A percentile compares a stretch with the other conserved stretches of the same genome.
Conservation (phyloP, 2,329 filamentous ascomycete species). For the Fusarium abutilonis region DNA sequence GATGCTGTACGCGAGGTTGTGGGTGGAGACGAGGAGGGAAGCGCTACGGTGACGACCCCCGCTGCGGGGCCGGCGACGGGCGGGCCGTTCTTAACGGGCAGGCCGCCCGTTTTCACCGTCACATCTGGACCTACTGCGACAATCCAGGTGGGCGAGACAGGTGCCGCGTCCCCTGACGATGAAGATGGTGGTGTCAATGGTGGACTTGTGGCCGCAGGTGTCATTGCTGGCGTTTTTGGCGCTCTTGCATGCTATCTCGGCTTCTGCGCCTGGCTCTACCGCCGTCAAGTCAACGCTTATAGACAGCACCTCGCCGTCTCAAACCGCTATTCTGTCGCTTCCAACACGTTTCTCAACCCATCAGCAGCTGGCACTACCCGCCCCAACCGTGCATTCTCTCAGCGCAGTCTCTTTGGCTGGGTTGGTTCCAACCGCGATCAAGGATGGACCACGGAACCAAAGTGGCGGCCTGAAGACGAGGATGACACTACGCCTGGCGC, state of each 20-base stretch:
- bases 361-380: constrained; percentile 14
- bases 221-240: constrained; percentile 73
- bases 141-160: constrained; percentile 42
- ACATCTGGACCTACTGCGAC: constrained; percentile 63
- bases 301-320: constrained; percentile 73
- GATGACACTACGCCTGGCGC: constrained; percentile 39
- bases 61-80: constrained; percentile 64
- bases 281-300: constrained; percentile 75
- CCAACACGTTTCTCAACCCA: constrained; percentile 52
- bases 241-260: constrained; percentile 71
- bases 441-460: constrained; percentile 44
- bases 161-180: constrained; percentile 43
- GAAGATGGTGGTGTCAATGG: constrained; percentile 43
- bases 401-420: constrained; percentile 48
- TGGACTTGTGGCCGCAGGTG: constrained; percentile 58
- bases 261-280: constrained; percentile 78
- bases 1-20: constrained; percentile 60
- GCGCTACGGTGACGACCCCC: constrained; percentile 63
- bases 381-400: constrained; percentile 28
- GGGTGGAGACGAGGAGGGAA: constrained; percentile 61
- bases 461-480: constrained; percentile 44
- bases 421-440: constrained; percentile 44
- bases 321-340: constrained; percentile 63
- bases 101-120: constrained; percentile 74
- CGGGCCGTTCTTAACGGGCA: constrained; percentile 77